Base-by-base conservation (phyloP, 2,329 filamentous ascomycete species). In the Cladophialophora carrionii region DNA sequence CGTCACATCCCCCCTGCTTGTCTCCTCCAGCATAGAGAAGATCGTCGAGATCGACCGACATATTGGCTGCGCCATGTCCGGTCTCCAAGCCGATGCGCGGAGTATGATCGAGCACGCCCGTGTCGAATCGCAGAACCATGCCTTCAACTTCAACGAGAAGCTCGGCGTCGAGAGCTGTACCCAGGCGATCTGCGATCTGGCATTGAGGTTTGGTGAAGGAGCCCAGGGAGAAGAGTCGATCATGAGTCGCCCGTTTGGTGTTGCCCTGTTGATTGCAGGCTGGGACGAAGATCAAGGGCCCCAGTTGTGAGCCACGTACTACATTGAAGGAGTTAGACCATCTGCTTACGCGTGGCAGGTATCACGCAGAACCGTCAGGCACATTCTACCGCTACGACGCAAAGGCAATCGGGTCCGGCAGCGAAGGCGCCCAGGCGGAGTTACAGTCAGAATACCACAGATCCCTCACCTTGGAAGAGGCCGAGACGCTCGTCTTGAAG, bases 321-420 rank as follows among this genome's bases (percentile, higher is more conserved):
- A n/a, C n/a, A 26, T 7, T 22, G 24, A 8, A 20, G 48, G 17
- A 12, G 3, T 29, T 20, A 46, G 29, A 52, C 49, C n/a, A 17
- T n/a, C 20, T 41, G 34, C 61, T 68, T 20, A 57, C 10, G 37
- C 54, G 29, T 51, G 51, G 6, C 70, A 89, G 87, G 75, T 99
- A 97, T 81, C 95, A 99, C 78, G 95, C 95, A 70, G 95, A 99
- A 81, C 95, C 95, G 48, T 96, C 92, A 72, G 95, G 95, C 70
- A 99, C 95, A 55, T 99, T 99, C 79, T 99, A 99, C 83, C 90
- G 94, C 76, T 99, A 99, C 80, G 95, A 99, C 77, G 95, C 95
- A 72, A 99, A 99, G 83, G 95, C 95, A 66, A 99, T 99, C 75
- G 95, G 95, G 51, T 97, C 93, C 56, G 95, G 95, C 72, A 96